These are phyloP conservation scores for Pseudocercospora cruenta DNA, from an alignment of 2,329 filamentous ascomycete species.

Conservation along the genomic window DNA sequence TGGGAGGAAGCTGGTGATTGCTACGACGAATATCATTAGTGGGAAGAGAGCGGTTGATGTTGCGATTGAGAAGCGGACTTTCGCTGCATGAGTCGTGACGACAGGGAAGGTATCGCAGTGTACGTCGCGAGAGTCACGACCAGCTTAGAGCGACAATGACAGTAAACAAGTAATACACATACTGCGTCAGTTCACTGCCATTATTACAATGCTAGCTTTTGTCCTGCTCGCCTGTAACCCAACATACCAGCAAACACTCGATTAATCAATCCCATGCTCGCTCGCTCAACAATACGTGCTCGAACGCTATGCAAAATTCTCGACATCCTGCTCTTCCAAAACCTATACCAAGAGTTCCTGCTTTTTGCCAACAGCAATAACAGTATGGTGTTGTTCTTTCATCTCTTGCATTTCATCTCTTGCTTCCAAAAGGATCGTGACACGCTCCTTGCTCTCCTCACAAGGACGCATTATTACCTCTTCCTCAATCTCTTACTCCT, in stretches of 20 bases:
- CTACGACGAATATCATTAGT: constrained; percentile 87
- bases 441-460: neutral
- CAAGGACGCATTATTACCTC: neutral
- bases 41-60: constrained; percentile 87
- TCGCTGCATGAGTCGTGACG: constrained; percentile 21
- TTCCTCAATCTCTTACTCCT: neutral
- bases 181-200: neutral
- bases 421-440: neutral
- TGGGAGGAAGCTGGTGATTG: constrained; percentile 83
- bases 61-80: constrained; percentile 38
- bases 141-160: neutral
- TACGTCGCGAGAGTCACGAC: neutral
- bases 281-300: constrained; percentile 10
- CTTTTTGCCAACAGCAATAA: neutral
- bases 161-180: neutral
- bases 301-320: constrained; percentile 13
- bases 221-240: neutral
- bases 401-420: neutral
- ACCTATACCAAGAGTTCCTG: neutral
- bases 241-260: neutral
- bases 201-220: constrained; percentile 1
- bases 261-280: constrained; percentile 1
- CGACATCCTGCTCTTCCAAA: constrained; percentile 8
- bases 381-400: neutral
- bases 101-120: neutral